These are phyloP conservation scores for Podaxis mareebaensis DNA, from an alignment of 768 basidiomycete genomes.

Conservation along the genomic window DNA sequence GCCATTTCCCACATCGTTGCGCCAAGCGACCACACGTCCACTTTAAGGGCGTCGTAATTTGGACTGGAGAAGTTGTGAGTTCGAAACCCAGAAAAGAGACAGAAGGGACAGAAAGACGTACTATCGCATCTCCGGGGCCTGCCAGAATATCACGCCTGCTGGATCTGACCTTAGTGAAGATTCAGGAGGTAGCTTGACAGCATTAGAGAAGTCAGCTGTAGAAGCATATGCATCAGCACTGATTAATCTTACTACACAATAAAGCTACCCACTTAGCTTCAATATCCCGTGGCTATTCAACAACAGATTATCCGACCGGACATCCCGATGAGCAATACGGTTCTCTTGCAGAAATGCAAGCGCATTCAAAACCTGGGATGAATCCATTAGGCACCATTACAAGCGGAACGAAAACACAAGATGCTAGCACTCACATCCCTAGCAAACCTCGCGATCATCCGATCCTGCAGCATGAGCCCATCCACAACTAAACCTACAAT, in stretches of 20 bases:
- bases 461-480: slow-evolving; percentile 67
- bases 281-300: slow-evolving; percentile 68
- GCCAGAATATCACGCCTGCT: slow-evolving; percentile 81
- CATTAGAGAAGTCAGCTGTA: slow-evolving; percentile 82
- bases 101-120: slow-evolving; percentile 32
- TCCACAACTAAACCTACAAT: slow-evolving; percentile 63
- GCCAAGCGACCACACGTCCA: slow-evolving; percentile 81
- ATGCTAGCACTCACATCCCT: slow-evolving; percentile 61
- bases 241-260: not conserved
- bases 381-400: not conserved
- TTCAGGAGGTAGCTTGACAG: slow-evolving; percentile 57
- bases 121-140: slow-evolving; percentile 80
- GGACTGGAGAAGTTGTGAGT: slow-evolving; percentile 39
- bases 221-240: slow-evolving; percentile 69
- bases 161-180: slow-evolving; percentile 53
- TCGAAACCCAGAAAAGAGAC: not conserved
- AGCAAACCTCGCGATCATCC: slow-evolving; percentile 71
- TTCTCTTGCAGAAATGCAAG: slow-evolving; percentile 65
- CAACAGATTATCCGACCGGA: slow-evolving; percentile 82
- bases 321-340: slow-evolving; percentile 78
- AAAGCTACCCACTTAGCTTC: slow-evolving; percentile 62
- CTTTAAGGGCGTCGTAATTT: slow-evolving; percentile 70
- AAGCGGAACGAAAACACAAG: slow-evolving; percentile 10
- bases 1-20: slow-evolving; percentile 86
- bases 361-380: slow-evolving; percentile 57